These are phyloP conservation scores for Uronychia binucleata DNA, from an alignment of 73 alveolate species.

Conservation along the genomic window DNA sequence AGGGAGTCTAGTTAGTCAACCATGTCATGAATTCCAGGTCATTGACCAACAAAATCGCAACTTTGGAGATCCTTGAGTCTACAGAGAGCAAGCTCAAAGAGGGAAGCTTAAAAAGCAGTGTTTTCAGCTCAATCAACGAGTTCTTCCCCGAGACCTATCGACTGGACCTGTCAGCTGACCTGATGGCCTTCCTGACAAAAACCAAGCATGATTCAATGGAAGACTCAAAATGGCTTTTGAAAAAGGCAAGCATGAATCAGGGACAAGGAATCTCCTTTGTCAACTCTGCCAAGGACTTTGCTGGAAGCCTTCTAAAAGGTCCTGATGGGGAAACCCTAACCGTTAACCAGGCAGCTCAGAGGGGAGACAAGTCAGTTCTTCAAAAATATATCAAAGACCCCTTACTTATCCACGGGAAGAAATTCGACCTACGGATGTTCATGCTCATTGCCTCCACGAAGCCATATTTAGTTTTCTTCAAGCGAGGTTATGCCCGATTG, in stretches of 20 bases:
- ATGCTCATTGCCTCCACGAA: conserved; percentile 79
- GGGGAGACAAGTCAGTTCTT: conserved; percentile 54
- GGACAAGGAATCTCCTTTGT: conserved; percentile 77
- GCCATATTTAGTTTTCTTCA: conserved; percentile 70
- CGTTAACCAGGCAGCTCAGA: conserved; percentile 48
- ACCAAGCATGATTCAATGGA: conserved; percentile 52
- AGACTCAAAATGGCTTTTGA: conserved; percentile 71
- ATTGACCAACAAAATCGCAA: conserved; percentile 60
- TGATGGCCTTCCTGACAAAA: conserved; percentile 56
- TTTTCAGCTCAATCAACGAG: conserved; percentile 4
- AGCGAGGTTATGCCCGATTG: conserved; percentile 72
- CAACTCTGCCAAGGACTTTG: conserved; percentile 51
- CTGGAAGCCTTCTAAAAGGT: conserved; percentile 40
- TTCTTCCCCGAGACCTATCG: conserved; percentile 79
- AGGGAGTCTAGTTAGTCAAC: conserved; percentile 69
- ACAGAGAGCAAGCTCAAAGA: conserved; percentile 28
- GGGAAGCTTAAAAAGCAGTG: conserved; percentile 26
- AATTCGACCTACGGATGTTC: conserved; percentile 89
- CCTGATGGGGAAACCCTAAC: conserved; percentile 33
- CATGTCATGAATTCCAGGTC: conserved; percentile 72
- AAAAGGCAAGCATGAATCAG: conserved; percentile 67
- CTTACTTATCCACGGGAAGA: conserved; percentile 76
- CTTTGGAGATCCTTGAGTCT: conserved; percentile 57
- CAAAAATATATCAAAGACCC: conserved; percentile 90
- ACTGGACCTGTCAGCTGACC: conserved; percentile 66